Base-by-base conservation (phyloP, 495 filamentous ascomycete species). In the Neurospora sp. region DNA sequence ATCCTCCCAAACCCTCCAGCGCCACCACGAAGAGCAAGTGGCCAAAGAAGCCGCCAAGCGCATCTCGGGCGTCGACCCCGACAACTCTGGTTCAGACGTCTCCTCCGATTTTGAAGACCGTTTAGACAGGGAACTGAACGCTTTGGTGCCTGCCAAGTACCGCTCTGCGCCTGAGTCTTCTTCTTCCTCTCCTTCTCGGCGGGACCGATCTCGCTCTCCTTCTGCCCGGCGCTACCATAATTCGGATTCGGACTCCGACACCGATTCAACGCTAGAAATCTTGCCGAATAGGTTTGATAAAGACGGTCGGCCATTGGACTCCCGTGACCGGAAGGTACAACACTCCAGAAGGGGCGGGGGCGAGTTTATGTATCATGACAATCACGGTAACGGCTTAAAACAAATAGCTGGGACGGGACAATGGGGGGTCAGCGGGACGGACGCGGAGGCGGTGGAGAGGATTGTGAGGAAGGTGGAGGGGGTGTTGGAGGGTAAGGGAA, bases 211-310 rank as follows among this genome's bases (percentile, higher is more conserved):
- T 75, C 9, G 69, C 37, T 39, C 77, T 74, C 7, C 73, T 74
- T 20, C 31, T 35, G 27, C 27, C 72, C 16, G 70, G 69, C 78
- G 80, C 3, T 77, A 80, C 9, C 74, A 74, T 7, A 72, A 74
- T 39, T 80, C 79, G 8, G 79, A 81, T 3, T 76, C 78, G 9
- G 77, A 78, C 16, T 81, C 83, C 6, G 77, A 79, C 18, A 77
- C 75, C 5, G 77, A 79, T 12, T 78, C 76, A 2, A 82, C 80
- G 3, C 72, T 86, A 4, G 86, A 87, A 44, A 76, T 81, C 8
- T 75, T 94, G 0, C 91, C 91, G 0, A 86, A 89, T 59, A 85
- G 91, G 0, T 93, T 94, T 74, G 90, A 93, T 73, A 75, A 81
- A 8, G 81, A 90, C 4, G 91, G 91, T 2, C 82, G 83, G 27